Conservation (phyloP, 163 green algal species). For the Scenedesmus sp. region DNA sequence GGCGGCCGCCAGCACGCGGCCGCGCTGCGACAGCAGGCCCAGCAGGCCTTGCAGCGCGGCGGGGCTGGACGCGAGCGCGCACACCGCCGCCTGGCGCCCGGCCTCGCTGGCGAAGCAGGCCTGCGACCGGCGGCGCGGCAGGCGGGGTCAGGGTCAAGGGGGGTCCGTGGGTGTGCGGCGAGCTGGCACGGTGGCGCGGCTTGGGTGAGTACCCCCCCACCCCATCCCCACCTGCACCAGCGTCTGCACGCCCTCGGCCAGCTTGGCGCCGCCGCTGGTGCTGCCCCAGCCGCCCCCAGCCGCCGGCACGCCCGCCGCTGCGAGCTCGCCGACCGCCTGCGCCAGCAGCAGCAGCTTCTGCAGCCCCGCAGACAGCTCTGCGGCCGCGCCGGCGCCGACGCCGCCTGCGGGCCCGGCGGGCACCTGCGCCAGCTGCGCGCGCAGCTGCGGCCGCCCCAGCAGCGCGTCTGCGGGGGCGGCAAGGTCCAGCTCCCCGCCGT, state of each 20-base stretch:
- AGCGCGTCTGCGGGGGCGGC: too few relatives aligned
- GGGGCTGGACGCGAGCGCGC: not conserved
- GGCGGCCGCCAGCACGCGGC: constrained; percentile 19
- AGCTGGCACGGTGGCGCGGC: too few relatives aligned
- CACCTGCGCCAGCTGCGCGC: constrained; percentile 15
- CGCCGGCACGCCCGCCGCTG: not conserved
- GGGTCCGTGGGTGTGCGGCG: too few relatives aligned
- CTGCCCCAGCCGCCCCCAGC: not conserved
- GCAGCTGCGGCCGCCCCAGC: not conserved
- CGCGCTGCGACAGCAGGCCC: not conserved
- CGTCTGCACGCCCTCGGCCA: constrained; percentile 8
- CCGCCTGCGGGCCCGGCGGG: not conserved
- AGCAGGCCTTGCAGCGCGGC: constrained; percentile 11
- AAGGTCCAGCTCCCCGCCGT: too few relatives aligned
- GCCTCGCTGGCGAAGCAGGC: not conserved
- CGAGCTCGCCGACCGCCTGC: constrained; percentile 13
- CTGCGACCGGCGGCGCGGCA: too few relatives aligned
- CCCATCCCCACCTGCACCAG: constrained; percentile 25
- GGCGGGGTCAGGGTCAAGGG: too few relatives aligned
- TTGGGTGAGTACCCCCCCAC: too few relatives aligned
- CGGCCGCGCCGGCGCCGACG: constrained; percentile 9
- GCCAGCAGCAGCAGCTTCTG: constrained; percentile 37
- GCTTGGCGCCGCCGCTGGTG: constrained; percentile 5
- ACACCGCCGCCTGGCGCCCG: constrained; percentile 10
- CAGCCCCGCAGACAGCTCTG: constrained; percentile 10